Conservation (phyloP, 78 protist species). For the Capsaspora owczarzaki region DNA sequence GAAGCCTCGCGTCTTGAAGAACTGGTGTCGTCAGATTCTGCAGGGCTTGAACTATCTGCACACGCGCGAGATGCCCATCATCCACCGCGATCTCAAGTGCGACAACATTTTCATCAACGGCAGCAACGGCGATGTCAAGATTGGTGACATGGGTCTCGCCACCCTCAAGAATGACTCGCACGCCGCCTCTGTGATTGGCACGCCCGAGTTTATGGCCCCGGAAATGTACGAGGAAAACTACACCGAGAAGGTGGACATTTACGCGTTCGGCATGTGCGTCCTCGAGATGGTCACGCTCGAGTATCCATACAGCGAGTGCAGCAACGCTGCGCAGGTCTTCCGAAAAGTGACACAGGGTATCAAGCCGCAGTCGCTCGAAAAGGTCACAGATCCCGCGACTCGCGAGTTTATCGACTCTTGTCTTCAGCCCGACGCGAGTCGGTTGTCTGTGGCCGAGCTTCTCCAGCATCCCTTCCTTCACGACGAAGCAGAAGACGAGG, state of each 20-base stretch:
- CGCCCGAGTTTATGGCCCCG: constrained; percentile 95
- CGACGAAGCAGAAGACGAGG: background rate
- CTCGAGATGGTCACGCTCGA: constrained; percentile 80
- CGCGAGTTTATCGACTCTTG: constrained; percentile 42
- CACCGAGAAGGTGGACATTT: constrained; percentile 78
- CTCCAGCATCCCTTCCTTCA: constrained; percentile 9
- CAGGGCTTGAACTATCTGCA: constrained; percentile 76
- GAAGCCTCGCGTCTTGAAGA: constrained; percentile 26
- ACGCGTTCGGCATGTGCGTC: constrained; percentile 88
- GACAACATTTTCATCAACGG: constrained; percentile 92
- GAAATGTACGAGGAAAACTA: constrained; percentile 81
- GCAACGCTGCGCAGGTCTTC: constrained; percentile 59
- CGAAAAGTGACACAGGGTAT: constrained; percentile 39
- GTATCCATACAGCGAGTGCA: constrained; percentile 84
- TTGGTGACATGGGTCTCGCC: constrained; percentile 89
- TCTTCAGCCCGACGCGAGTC: background rate
- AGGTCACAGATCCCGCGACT: constrained; percentile 19
- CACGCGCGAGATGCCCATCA: constrained; percentile 49
- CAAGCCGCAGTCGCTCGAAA: constrained; percentile 27
- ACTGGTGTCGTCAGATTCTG: constrained; percentile 75
- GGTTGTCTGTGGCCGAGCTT: constrained; percentile 17
- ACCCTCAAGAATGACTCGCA: background rate
- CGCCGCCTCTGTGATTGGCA: constrained; percentile 27
- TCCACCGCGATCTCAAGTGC: constrained; percentile 94
- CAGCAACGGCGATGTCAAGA: constrained; percentile 60